phyloP scores from a whole-genome alignment of 805 yeast species.

The Vanderwaltozyma yarrowii region DNA sequence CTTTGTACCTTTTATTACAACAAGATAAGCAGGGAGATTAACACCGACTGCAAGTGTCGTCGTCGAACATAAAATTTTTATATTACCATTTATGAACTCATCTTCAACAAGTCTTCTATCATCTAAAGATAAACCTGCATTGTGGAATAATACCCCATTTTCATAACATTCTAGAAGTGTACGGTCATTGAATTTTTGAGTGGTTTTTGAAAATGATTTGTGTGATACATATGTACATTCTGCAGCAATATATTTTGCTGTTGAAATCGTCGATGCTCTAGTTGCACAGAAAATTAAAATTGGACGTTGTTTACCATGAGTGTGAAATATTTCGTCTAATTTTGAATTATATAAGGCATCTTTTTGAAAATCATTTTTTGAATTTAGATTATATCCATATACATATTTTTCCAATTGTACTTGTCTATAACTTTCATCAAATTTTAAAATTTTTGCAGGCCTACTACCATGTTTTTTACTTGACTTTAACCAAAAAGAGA shows the following conservation, averaged over 20 bases:
- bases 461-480: constrained; percentile 8
- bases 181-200: constrained; percentile 7
- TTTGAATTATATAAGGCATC: constrained; percentile 37
- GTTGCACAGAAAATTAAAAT: constrained; percentile 46
- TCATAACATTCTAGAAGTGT: constrained; percentile 7
- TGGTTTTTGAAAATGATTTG: neutral
- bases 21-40: constrained; percentile 51
- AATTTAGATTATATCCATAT: constrained; percentile 32
- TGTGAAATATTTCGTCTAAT: constrained; percentile 31
- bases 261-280: constrained; percentile 36
- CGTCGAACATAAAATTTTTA: constrained; percentile 42
- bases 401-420: constrained; percentile 35
- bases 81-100: constrained; percentile 33
- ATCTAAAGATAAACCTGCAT: constrained; percentile 43
- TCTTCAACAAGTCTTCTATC: constrained; percentile 41
- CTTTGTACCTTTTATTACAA: constrained; percentile 52
- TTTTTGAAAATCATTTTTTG: constrained; percentile 38
- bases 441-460: constrained; percentile 31
- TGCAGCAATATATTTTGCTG: constrained; percentile 33
- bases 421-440: constrained; percentile 40
- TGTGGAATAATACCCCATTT: constrained; percentile 43
- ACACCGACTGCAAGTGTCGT: constrained; percentile 55
- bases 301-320: constrained; percentile 34
- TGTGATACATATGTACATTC: neutral
- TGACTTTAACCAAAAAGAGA: constrained; percentile 36